A percentile compares a stretch with the other conserved stretches of the same genome.
These are phyloP conservation scores for Craspedostauros australis DNA, from an alignment of 108 stramenopile genomes.

Conservation along the genomic window DNA sequence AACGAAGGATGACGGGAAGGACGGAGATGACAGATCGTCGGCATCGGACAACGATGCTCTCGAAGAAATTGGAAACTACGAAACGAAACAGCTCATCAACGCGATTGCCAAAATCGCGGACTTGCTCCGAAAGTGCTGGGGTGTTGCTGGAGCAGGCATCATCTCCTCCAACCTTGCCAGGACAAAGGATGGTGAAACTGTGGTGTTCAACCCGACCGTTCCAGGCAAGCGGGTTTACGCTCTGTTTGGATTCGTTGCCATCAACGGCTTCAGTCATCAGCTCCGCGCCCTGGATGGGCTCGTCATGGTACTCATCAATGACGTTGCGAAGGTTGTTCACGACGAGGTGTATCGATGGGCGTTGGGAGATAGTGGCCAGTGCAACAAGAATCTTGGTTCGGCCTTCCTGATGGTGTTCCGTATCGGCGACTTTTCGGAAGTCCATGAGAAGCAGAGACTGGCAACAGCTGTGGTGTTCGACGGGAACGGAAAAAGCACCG, in stretches of 20 bases:
- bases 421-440: conserved; percentile 70
- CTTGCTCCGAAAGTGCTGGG: conserved; percentile 93
- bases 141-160: conserved; percentile 94
- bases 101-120: conserved; percentile 91
- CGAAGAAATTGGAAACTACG: conserved; percentile 71
- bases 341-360: conserved; percentile 87
- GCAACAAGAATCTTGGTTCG: conserved; percentile 95
- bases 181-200: conserved; percentile 58
- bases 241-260: conserved; percentile 91
- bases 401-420: conserved; percentile 94
- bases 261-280: conserved; percentile 81
- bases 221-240: conserved; percentile 87
- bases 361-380: conserved; percentile 81
- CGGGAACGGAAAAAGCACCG: conserved; percentile 20
- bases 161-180: conserved; percentile 91
- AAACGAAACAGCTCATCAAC: conserved; percentile 88
- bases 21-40: conserved; percentile 4
- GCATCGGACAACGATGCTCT: not conserved
- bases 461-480: conserved; percentile 72
- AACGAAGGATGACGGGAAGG: too few relatives aligned
- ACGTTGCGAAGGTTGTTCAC: conserved; percentile 89
- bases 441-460: conserved; percentile 45
- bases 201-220: conserved; percentile 86
- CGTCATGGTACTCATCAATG: conserved; percentile 95
- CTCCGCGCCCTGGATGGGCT: conserved; percentile 83